These are phyloP conservation scores for Chalara sp. DNA, from an alignment of 2,329 filamentous ascomycete genomes.

Conservation along the genomic window DNA sequence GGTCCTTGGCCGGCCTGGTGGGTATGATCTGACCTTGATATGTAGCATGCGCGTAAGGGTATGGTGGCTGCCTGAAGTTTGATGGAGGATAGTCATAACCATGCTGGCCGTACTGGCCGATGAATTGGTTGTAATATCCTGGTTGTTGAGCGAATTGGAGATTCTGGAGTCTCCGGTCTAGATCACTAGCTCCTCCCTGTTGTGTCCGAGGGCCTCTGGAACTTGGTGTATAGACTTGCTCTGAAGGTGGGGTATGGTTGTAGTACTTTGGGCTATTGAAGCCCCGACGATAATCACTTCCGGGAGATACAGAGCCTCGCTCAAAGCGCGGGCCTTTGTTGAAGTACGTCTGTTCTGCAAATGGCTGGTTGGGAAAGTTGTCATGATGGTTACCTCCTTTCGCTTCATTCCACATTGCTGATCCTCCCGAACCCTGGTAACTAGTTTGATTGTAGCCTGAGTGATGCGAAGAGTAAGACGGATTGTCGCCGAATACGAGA, in stretches of 20 bases:
- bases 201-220: constrained; percentile 22
- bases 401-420: constrained; percentile 22
- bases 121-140: constrained; percentile 31
- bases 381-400: constrained; percentile 20
- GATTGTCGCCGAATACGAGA: constrained; percentile 17
- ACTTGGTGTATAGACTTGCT: constrained; percentile 21
- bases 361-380: constrained; percentile 20
- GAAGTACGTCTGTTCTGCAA: constrained; percentile 24
- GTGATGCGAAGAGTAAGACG: constrained; percentile 21
- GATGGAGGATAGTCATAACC: constrained; percentile 32
- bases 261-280: constrained; percentile 26
- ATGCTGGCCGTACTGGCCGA: constrained; percentile 32
- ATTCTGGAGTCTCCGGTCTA: constrained; percentile 23
- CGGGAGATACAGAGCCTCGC: constrained; percentile 22
- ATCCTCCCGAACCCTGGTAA: constrained; percentile 16
- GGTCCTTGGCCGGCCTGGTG: constrained; percentile 25
- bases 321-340: constrained; percentile 21
- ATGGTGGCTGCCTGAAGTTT: constrained; percentile 29
- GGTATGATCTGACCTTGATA: constrained; percentile 17
- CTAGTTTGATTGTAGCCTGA: constrained; percentile 16
- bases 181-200: constrained; percentile 17
- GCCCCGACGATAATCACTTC: constrained; percentile 26
- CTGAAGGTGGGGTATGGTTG: constrained; percentile 20
- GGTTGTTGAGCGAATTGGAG: constrained; percentile 21
- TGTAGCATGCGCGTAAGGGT: constrained; percentile 27